phyloP scores from a whole-genome alignment of 371 early-diverging fungal species.

The Nematocida parisii region DNA sequence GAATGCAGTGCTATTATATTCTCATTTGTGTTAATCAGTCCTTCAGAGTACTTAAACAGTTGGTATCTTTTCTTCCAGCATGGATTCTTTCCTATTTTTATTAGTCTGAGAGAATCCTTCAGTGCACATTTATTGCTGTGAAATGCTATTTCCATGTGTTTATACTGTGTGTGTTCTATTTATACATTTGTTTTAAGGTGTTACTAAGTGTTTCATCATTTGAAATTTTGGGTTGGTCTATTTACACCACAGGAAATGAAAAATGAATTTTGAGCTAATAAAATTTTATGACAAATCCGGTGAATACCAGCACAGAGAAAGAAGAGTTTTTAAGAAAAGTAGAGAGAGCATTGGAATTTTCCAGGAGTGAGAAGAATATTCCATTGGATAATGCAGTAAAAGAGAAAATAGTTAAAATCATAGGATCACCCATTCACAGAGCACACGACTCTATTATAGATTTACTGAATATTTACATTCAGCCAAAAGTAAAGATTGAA shows the following conservation, averaged over 20 bases:
- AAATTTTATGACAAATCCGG: slow-evolving; percentile 3
- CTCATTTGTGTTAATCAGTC: slow-evolving; percentile 46
- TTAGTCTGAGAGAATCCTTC: slow-evolving; percentile 34
- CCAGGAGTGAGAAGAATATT: slow-evolving; percentile 2
- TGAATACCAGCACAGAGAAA: background rate
- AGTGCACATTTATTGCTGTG: slow-evolving; percentile 56
- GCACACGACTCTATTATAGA: background rate
- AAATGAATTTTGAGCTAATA: background rate
- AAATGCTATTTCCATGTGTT: slow-evolving; percentile 53
- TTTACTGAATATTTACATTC: background rate
- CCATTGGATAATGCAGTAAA: background rate
- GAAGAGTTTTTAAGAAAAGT: slow-evolving; percentile 5
- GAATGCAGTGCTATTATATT: slow-evolving; percentile 34
- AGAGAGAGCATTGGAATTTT: background rate
- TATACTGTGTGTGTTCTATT: background rate
- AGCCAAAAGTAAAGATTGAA: background rate
- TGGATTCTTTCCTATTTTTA: slow-evolving; percentile 33
- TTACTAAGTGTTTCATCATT: slow-evolving; percentile 6
- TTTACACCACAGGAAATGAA: background rate
- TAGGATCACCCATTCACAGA: background rate
- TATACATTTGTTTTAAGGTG: slow-evolving; percentile 4
- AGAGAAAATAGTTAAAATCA: background rate
- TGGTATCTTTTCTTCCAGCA: slow-evolving; percentile 48
- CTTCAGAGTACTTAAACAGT: slow-evolving; percentile 26
- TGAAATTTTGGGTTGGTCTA: background rate